phyloP scores from a whole-genome alignment of 2,329 filamentous ascomycete genomes.

The Cytospora chrysosperma region DNA sequence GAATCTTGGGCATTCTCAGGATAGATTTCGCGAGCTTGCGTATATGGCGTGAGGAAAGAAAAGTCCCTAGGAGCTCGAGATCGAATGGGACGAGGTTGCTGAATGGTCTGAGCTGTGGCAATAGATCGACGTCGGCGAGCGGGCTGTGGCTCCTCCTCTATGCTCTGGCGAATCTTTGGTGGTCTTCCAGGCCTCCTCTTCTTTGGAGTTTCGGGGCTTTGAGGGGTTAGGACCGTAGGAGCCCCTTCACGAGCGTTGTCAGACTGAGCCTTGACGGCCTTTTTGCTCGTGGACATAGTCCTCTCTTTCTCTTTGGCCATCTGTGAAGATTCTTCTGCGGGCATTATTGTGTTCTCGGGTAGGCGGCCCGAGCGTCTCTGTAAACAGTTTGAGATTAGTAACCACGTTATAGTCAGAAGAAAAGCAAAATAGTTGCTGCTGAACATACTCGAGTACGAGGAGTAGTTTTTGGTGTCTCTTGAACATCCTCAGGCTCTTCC shows the following conservation, averaged over 20 bases:
- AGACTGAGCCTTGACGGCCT: conserved; percentile 13
- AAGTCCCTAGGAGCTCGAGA: conserved; percentile 16
- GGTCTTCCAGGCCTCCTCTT: conserved; percentile 21
- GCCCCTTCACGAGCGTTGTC: neutral
- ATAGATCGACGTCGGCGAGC: conserved; percentile 10
- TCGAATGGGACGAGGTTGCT: conserved; percentile 17
- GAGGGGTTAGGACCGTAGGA: neutral
- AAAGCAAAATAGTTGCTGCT: neutral
- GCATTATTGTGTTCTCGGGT: conserved; percentile 10
- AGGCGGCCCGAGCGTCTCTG: conserved; percentile 21
- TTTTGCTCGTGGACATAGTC: conserved; percentile 8
- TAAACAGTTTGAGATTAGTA: conserved; percentile 1
- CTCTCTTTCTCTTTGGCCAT: conserved; percentile 11
- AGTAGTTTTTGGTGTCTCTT: neutral
- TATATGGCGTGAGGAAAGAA: conserved; percentile 20
- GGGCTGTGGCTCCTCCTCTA: conserved; percentile 21
- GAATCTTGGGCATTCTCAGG: conserved; percentile 19
- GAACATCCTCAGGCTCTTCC: neutral
- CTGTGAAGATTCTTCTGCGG: conserved; percentile 14
- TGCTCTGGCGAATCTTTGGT: conserved; percentile 19
- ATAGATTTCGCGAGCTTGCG: conserved; percentile 16
- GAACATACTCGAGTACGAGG: conserved; percentile 16
- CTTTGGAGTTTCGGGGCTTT: conserved; percentile 15
- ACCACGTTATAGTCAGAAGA: neutral
- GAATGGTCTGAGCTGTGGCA: neutral